A percentile compares a stretch with the other conserved stretches of the same genome.
Conservation (phyloP, 2,329 filamentous ascomycete genomes). For the Cercospora citrullina region DNA sequence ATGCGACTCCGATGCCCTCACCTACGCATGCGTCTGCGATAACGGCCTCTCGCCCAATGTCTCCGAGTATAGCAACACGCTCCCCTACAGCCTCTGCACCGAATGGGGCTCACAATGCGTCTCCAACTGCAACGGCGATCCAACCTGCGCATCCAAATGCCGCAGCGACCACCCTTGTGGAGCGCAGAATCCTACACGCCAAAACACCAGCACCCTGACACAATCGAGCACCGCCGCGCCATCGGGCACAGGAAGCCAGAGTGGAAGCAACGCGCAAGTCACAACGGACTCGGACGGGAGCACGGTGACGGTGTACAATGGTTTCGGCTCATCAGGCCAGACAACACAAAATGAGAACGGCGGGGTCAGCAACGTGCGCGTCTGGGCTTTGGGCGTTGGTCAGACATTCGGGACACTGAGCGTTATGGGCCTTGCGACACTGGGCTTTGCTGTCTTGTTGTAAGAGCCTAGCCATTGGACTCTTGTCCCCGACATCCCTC, state of each 20-base stretch:
- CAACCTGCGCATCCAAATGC: conserved; percentile 62
- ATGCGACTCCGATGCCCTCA: conserved; percentile 66
- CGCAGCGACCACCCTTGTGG: conserved; percentile 70
- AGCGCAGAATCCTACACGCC: conserved; percentile 61
- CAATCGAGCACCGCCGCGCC: conserved; percentile 43
- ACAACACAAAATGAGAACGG: conserved; percentile 31
- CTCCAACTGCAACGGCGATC: conserved; percentile 54
- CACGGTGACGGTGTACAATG: conserved; percentile 45
- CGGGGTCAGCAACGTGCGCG: conserved; percentile 27
- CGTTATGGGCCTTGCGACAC: conserved; percentile 56
- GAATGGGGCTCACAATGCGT: conserved; percentile 67
- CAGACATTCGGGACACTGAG: conserved; percentile 58
- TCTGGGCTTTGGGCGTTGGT: conserved; percentile 53
- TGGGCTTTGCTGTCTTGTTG: conserved; percentile 54
- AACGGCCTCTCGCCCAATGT: conserved; percentile 68
- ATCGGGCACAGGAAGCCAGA: conserved; percentile 21
- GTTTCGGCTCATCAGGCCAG: conserved; percentile 41
- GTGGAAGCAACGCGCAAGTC: conserved; percentile 40
- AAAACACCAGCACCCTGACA: conserved; percentile 57
- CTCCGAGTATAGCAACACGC: conserved; percentile 73
- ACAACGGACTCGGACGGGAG: conserved; percentile 37
- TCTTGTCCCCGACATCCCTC: neutral
- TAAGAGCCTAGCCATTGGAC: conserved; percentile 16
- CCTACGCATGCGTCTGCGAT: conserved; percentile 72
- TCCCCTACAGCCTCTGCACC: conserved; percentile 75